Base-by-base conservation (phyloP, 345 rosid genomes). In the Alliaria petiolata region DNA sequence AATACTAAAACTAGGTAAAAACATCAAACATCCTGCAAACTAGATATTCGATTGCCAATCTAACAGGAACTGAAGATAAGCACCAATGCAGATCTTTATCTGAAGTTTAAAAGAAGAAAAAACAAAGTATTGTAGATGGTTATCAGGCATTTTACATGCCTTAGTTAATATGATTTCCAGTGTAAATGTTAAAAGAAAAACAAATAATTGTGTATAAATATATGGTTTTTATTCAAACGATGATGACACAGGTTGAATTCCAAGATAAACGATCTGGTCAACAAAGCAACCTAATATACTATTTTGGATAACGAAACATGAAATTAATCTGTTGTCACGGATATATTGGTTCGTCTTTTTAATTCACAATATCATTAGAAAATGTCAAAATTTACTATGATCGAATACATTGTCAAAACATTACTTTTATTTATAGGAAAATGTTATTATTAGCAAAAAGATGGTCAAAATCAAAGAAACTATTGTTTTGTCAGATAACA, bases 251-350 rank as follows among this genome's bases (percentile, higher is more conserved):
- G 16, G 30, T 39, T 65, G 77, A 66, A 73, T 62, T 65, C 77
- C 64, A 54, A 64, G 70, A 44, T 63, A 53, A 59, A 54, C 47
- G 44, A 15, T 54, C 20, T 73, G 66, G 77, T 73, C 77, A 65
- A 73, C 44, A 36, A 63, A 73, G 70, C 70, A 63, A 63, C 54
- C 70, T 54, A 34, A 54, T 54, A 72, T 26, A 12, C 12, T 63
- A 62, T 45, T 63, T 35, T 63, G 64, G 50, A 53, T 44, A 42
- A 42, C 10, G 26, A 55, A 35, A 34, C 55, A 52, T 20, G 54
- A 71, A 42, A 62, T n/a, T n/a, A n/a, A n/a, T 11, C 40, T 39
- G 5, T 33, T 44, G 62, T 62, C 20, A 34, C 43, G 39, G 20
- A 62, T 52, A 11, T 17, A 61, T 42, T 39, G 5, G 9, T 33